These are phyloP conservation scores for Zygotorulaspora mrakii DNA, from an alignment of 1,139 yeast species.

Conservation along the genomic window DNA sequence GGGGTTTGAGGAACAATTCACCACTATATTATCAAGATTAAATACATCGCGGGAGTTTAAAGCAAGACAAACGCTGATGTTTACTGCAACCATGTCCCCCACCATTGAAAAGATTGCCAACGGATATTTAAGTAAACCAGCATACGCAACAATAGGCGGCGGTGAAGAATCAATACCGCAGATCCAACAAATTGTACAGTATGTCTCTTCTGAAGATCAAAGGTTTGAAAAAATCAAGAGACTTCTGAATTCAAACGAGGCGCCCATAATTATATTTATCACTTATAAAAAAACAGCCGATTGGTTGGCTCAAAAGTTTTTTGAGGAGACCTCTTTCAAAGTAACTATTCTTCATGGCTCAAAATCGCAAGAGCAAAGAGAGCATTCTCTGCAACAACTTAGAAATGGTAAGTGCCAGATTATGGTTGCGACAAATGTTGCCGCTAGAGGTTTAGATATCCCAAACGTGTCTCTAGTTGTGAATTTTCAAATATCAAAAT, in stretches of 20 bases:
- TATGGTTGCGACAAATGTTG: conserved; percentile 97
- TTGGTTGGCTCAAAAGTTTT: conserved; percentile 49
- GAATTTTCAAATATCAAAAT: conserved; percentile 77
- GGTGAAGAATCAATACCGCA: conserved; percentile 52
- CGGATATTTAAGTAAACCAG: conserved; percentile 60
- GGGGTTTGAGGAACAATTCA: conserved; percentile 85
- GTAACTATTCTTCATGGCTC: conserved; percentile 80
- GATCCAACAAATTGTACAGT: conserved; percentile 31
- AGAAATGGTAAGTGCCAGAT: conserved; percentile 85
- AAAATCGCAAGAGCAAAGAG: conserved; percentile 83
- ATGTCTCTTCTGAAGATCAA: conserved; percentile 58
- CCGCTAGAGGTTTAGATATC: conserved; percentile 97
- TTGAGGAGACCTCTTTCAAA: conserved; percentile 42
- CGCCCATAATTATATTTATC: conserved; percentile 77
- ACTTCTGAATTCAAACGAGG: conserved; percentile 34
- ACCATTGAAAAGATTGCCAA: conserved; percentile 63
- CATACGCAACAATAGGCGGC: conserved; percentile 61
- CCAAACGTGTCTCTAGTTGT: conserved; percentile 80
- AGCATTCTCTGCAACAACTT: conserved; percentile 77
- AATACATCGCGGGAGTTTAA: conserved; percentile 42
- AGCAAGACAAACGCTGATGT: conserved; percentile 69
- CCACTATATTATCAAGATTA: conserved; percentile 46
- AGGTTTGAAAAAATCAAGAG: conserved; percentile 23
- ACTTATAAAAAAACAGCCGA: conserved; percentile 76
- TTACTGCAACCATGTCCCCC: conserved; percentile 88